Conservation (phyloP, 2,329 filamentous ascomycete species). For the Arthrobotrys conoides region DNA sequence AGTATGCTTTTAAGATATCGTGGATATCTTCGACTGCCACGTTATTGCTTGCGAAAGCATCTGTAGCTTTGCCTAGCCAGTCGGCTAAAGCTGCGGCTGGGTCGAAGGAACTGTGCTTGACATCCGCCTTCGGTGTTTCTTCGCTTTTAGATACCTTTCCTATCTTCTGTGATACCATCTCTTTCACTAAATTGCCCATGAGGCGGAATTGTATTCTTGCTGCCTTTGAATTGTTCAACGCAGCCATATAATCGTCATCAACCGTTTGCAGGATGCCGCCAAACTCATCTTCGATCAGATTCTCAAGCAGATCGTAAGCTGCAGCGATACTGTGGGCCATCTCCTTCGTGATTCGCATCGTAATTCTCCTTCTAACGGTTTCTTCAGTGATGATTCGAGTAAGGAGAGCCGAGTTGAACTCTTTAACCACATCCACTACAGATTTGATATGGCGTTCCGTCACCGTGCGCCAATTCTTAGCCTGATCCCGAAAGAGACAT, state of each 20-base stretch:
- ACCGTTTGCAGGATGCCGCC: constrained; percentile 4
- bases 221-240: neutral
- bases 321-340: constrained; percentile 69
- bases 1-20: constrained; percentile 75
- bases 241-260: constrained; percentile 31
- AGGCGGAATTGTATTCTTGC: neutral
- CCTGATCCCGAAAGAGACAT: constrained; percentile 71
- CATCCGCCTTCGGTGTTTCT: neutral
- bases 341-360: constrained; percentile 68
- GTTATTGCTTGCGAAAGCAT: neutral
- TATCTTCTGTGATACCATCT: too few relatives aligned
- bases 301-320: constrained; percentile 70
- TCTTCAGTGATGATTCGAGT: constrained; percentile 68
- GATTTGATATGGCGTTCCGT: constrained; percentile 69
- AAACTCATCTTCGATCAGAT: constrained; percentile 70
- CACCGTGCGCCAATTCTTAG: constrained; percentile 71
- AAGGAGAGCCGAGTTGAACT: constrained; percentile 69
- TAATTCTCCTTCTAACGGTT: constrained; percentile 68
- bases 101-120: neutral
- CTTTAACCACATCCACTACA: constrained; percentile 45
- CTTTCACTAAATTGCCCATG: neutral
- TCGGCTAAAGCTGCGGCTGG: too few relatives aligned
- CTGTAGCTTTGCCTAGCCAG: too few relatives aligned
- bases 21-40: constrained; percentile 69
- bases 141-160: neutral